phyloP scores from a whole-genome alignment of 345 rosid species.

The Corchorus capsularis region DNA sequence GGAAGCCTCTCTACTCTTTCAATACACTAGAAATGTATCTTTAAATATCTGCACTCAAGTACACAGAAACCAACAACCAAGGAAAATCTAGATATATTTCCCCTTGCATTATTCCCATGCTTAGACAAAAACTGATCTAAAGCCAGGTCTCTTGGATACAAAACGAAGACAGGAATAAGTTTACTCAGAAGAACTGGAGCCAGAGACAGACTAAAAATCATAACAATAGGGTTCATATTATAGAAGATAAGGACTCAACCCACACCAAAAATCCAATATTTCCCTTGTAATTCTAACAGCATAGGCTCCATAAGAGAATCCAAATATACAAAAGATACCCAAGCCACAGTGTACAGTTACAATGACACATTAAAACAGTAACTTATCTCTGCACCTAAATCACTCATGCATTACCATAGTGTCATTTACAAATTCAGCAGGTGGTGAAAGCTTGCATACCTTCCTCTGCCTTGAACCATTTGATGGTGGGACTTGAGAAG shows the following conservation, averaged over 20 bases:
- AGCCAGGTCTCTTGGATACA: background rate
- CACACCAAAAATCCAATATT: background rate
- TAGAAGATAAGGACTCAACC: background rate
- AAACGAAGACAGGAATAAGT: conserved; percentile 1
- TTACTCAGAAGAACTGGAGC: conserved; percentile 5
- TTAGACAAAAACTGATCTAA: background rate
- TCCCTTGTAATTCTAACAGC: background rate
- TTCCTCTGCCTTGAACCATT: conserved; percentile 39
- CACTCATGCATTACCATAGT: background rate
- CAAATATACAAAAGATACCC: background rate
- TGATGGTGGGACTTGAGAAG: conserved; percentile 29
- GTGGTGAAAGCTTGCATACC: conserved; percentile 34
- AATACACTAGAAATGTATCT: background rate
- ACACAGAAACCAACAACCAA: background rate
- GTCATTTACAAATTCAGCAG: conserved; percentile 13
- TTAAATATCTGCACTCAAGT: background rate
- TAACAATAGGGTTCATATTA: background rate
- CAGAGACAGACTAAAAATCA: background rate
- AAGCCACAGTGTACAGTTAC: background rate
- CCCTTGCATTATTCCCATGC: background rate
- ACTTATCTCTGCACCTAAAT: conserved; percentile 10
- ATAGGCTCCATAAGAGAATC: background rate
- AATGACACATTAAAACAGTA: background rate
- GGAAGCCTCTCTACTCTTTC: background rate
- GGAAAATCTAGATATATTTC: background rate